Evolutionary conservation across 352 stramenopile genomes (phyloP).

Genomic region (Globisporangium middletonii): DNA sequence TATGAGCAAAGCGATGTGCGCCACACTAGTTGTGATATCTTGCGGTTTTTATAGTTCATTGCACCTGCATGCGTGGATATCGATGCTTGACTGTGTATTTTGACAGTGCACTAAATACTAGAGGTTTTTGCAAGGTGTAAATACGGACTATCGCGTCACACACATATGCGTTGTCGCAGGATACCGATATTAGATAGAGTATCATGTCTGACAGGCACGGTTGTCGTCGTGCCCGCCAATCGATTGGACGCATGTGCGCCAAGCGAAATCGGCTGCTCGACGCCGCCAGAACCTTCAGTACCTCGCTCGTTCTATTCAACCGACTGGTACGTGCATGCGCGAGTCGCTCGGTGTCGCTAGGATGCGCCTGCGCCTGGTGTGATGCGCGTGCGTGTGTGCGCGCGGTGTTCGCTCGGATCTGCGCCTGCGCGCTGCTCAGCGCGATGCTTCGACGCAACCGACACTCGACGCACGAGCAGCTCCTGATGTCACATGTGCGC

Average conservation of each 20-base stretch:
- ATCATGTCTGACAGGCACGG: background rate
- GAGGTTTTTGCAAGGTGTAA: no score
- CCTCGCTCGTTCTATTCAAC: constrained; percentile 86
- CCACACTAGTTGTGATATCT: no score
- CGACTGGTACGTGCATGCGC: constrained; percentile 70
- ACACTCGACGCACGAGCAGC: background rate
- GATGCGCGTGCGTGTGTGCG: background rate
- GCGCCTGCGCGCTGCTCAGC: background rate
- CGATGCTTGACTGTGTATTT: no score
- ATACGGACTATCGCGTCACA: no score
- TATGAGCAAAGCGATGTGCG: no score
- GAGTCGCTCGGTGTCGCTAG: background rate
- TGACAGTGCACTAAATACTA: no score
- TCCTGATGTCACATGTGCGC: background rate
- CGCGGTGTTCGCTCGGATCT: background rate
- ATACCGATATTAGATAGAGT: no score
- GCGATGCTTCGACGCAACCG: background rate
- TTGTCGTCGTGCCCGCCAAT: constrained; percentile 43
- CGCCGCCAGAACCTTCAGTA: constrained; percentile 68
- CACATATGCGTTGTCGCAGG: no score
- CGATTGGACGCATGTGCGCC: constrained; percentile 52
- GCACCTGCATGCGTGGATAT: no score
- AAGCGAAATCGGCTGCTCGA: constrained; percentile 17
- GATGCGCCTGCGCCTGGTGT: background rate
- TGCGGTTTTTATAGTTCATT: no score